A percentile compares a stretch with the other conserved stretches of the same genome.
These are phyloP conservation scores for Cercospora sp. DNA, from an alignment of 2,329 filamentous ascomycete genomes.

Conservation along the genomic window DNA sequence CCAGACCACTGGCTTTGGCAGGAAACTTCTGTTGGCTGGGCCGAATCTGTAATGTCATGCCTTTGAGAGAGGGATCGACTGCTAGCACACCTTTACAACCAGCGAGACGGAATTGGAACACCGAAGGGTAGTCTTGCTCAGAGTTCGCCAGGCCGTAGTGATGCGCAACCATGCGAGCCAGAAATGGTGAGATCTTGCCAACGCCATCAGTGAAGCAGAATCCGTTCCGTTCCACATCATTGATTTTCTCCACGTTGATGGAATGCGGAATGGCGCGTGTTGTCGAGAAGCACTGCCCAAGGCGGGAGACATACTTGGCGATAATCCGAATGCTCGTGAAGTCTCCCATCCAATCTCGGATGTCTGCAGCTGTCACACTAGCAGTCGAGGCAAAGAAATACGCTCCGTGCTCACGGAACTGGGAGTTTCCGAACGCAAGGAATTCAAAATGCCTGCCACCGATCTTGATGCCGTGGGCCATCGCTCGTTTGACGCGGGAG, in stretches of 20 bases:
- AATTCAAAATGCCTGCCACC: slow-evolving; percentile 84
- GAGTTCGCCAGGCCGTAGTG: slow-evolving; percentile 65
- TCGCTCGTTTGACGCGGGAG: slow-evolving; percentile 67
- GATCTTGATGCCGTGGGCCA: slow-evolving; percentile 77
- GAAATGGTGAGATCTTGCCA: slow-evolving; percentile 80
- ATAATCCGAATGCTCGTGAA: slow-evolving; percentile 78
- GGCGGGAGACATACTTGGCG: slow-evolving; percentile 84
- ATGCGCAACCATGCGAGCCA: slow-evolving; percentile 71
- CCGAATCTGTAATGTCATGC: slow-evolving; percentile 73
- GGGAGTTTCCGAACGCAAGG: slow-evolving; percentile 91
- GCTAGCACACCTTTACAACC: slow-evolving; percentile 89
- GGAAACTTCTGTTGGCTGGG: slow-evolving; percentile 87
- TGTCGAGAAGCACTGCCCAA: slow-evolving; percentile 95
- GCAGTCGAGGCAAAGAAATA: slow-evolving; percentile 84
- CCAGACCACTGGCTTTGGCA: slow-evolving; percentile 68
- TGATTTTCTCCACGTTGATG: slow-evolving; percentile 59
- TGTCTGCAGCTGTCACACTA: slow-evolving; percentile 68
- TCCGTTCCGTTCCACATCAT: slow-evolving; percentile 68
- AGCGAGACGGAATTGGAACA: slow-evolving; percentile 87
- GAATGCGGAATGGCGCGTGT: slow-evolving; percentile 71
- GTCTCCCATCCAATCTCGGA: slow-evolving; percentile 82
- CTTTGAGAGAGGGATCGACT: slow-evolving; percentile 63
- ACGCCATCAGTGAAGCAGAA: slow-evolving; percentile 88
- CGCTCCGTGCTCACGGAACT: slow-evolving; percentile 86
- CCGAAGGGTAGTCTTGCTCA: slow-evolving; percentile 63